Conservation (phyloP, 176 grass and related monocot species). For the Paspalum notatum region DNA sequence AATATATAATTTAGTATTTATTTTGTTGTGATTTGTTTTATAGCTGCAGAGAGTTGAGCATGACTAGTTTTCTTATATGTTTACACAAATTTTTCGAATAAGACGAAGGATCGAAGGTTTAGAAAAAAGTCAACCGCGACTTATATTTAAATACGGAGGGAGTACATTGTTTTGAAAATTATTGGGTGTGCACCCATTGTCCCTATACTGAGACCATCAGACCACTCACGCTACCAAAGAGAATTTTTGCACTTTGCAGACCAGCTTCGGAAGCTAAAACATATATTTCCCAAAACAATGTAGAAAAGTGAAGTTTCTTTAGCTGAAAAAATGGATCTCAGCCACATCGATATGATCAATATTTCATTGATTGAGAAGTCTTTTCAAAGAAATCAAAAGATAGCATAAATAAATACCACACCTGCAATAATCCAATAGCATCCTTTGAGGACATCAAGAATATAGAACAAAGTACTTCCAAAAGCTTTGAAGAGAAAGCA, state of each 20-base stretch:
- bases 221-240: background rate
- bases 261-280: constrained; percentile 15
- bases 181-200: too few species aligned
- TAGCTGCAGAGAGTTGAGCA: too few species aligned
- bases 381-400: constrained; percentile 25
- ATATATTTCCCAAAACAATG: background rate
- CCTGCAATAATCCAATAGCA: constrained; percentile 74
- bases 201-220: too few species aligned
- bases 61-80: too few species aligned
- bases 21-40: too few species aligned
- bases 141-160: too few species aligned
- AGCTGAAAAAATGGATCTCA: constrained; percentile 11
- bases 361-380: background rate
- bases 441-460: constrained; percentile 75
- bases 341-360: constrained; percentile 12
- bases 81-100: too few species aligned
- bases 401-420: constrained; percentile 38
- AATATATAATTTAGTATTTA: too few species aligned
- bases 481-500: constrained; percentile 70
- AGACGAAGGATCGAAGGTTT: too few species aligned
- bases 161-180: too few species aligned
- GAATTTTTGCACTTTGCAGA: background rate
- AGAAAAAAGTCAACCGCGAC: too few species aligned
- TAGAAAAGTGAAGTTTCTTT: background rate
- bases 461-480: constrained; percentile 77